Percentiles rank a stretch among this genome's conserved stretches.
These are phyloP conservation scores for Talaromyces islandicus DNA, from an alignment of 2,329 filamentous ascomycete species.

Conservation along the genomic window DNA sequence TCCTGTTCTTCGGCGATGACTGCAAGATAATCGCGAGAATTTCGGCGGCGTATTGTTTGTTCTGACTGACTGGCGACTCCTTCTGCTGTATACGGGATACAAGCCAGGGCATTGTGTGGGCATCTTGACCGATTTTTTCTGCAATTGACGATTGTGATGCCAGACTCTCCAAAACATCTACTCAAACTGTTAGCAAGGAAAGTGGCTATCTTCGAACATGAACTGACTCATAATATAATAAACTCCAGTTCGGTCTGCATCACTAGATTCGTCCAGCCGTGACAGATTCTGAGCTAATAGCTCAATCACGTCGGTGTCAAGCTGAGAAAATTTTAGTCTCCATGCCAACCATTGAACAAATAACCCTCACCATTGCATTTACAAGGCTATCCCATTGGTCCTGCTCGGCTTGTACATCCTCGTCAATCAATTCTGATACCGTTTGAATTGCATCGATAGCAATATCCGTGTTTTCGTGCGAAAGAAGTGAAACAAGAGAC, in stretches of 20 bases:
- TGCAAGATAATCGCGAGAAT: constrained; percentile 85
- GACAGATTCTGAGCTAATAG: constrained; percentile 54
- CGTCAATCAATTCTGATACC: constrained; percentile 83
- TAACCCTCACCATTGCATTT: constrained; percentile 45
- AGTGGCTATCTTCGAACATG: not conserved
- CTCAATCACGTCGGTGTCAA: constrained; percentile 38
- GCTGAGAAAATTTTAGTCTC: constrained; percentile 17
- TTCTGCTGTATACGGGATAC: constrained; percentile 64
- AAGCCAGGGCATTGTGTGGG: constrained; percentile 68
- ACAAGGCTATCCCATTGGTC: constrained; percentile 76
- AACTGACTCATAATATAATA: constrained; percentile 67
- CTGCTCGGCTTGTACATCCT: constrained; percentile 77
- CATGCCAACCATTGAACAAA: not conserved
- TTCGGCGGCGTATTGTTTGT: constrained; percentile 93
- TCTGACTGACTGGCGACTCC: constrained; percentile 70
- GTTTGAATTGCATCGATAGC: constrained; percentile 88
- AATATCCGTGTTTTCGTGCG: constrained; percentile 96
- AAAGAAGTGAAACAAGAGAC: constrained; percentile 72
- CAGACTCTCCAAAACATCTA: constrained; percentile 73
- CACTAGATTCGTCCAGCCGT: constrained; percentile 66
- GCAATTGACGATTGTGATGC: constrained; percentile 64
- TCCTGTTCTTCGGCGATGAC: constrained; percentile 61
- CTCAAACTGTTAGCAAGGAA: constrained; percentile 12
- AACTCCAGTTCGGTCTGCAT: constrained; percentile 73
- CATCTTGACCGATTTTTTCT: constrained; percentile 65